Conservation (phyloP, 495 filamentous ascomycete genomes). For the Podospora comata region DNA sequence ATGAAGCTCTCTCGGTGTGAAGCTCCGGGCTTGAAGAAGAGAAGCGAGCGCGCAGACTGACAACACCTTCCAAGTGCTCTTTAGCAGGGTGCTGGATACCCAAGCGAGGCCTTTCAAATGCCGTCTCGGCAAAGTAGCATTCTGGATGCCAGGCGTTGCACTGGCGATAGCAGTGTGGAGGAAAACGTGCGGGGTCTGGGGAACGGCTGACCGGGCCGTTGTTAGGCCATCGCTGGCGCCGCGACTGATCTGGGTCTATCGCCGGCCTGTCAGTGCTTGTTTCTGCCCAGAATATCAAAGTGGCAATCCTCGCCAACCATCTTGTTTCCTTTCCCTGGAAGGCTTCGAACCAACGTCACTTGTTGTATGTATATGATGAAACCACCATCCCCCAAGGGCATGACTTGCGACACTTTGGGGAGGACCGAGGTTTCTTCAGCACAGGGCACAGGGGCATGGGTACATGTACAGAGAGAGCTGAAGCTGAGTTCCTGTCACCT, state of each 20-base stretch:
- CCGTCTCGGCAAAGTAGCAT: background rate
- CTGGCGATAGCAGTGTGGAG: background rate
- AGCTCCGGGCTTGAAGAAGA: constrained; percentile 2
- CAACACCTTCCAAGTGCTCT: background rate
- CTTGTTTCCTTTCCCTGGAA: background rate
- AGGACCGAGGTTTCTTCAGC: background rate
- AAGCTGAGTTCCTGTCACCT: background rate
- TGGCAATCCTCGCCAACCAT: background rate
- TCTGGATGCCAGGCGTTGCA: background rate
- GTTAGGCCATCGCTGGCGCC: background rate
- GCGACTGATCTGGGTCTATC: background rate
- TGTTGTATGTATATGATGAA: background rate
- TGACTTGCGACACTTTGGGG: background rate
- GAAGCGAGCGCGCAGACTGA: background rate
- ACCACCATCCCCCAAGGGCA: background rate
- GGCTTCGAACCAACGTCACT: background rate
- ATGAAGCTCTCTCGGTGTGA: background rate
- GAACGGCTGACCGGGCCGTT: background rate
- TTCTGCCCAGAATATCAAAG: background rate
- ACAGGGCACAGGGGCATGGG: background rate
- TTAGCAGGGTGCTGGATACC: background rate
- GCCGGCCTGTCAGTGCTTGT: background rate
- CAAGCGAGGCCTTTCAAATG: background rate
- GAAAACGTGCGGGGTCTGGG: background rate
- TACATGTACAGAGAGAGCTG: background rate